Conservation (phyloP, 352 stramenopile species). For the Aphanomyces cochlioides region DNA sequence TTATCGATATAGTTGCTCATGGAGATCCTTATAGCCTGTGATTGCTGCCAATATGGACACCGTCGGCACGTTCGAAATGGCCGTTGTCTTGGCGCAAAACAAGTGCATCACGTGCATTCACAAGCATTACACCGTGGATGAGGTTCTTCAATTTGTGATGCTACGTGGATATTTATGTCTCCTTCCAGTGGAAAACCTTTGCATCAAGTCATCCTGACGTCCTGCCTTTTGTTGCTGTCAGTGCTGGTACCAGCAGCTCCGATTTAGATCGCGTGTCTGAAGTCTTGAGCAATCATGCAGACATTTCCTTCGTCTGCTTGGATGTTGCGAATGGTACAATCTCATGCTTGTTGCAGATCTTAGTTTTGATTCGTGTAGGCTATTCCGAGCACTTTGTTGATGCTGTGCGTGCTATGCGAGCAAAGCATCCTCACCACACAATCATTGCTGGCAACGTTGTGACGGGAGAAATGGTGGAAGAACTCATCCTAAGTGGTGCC, state of each 20-base stretch:
- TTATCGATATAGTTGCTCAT: too few species aligned
- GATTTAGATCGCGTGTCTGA: slow-evolving; percentile 69
- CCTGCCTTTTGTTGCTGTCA: slow-evolving; percentile 73
- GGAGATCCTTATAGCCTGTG: slow-evolving; percentile 47
- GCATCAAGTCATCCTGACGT: slow-evolving; percentile 47
- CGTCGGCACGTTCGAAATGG: slow-evolving; percentile 89
- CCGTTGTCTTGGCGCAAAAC: slow-evolving; percentile 67
- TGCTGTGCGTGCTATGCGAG: slow-evolving; percentile 60
- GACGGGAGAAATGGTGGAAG: slow-evolving; percentile 90
- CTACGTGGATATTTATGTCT: background rate
- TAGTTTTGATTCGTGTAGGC: slow-evolving; percentile 29
- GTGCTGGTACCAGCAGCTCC: slow-evolving; percentile 57
- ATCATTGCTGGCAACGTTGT: slow-evolving; percentile 93
- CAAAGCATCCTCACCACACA: slow-evolving; percentile 60
- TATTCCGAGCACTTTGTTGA: slow-evolving; percentile 86
- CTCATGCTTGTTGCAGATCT: slow-evolving; percentile 31
- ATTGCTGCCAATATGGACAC: slow-evolving; percentile 92
- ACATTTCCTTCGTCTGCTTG: slow-evolving; percentile 83
- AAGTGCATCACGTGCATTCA: slow-evolving; percentile 87
- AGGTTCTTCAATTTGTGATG: slow-evolving; percentile 30
- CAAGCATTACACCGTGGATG: slow-evolving; percentile 85
- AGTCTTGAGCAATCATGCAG: slow-evolving; percentile 55
- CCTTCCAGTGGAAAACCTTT: slow-evolving; percentile 52
- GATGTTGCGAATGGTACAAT: slow-evolving; percentile 81
- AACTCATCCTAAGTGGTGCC: slow-evolving; percentile 85